Evolutionary conservation across 257 asterid species (phyloP).

Genomic region (Paraleonurus japonicus): DNA sequence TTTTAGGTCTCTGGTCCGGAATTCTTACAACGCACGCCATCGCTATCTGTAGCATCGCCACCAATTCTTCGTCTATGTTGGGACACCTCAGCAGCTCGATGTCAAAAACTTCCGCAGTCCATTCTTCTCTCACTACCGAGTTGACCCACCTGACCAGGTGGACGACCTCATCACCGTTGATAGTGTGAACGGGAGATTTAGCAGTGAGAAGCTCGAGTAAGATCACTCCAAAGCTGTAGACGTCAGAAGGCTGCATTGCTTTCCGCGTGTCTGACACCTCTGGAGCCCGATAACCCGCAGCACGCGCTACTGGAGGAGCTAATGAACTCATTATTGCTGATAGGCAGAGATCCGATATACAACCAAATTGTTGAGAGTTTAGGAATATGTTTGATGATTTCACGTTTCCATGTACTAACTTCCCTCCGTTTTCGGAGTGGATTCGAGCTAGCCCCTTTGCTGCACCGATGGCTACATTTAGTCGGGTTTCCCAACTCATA

Average conservation of each 20-base stretch:
- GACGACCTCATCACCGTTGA: slow-evolving; percentile 63
- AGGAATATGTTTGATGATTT: slow-evolving; percentile 79
- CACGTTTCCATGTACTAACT: slow-evolving; percentile 83
- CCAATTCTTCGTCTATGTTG: slow-evolving; percentile 75
- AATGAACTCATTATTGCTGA: slow-evolving; percentile 65
- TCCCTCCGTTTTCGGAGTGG: slow-evolving; percentile 67
- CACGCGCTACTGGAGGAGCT: slow-evolving; percentile 76
- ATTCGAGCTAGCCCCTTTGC: slow-evolving; percentile 79
- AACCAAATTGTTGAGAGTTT: slow-evolving; percentile 56
- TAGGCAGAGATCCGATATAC: slow-evolving; percentile 76
- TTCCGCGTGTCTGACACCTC: slow-evolving; percentile 76
- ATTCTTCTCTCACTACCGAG: slow-evolving; percentile 86
- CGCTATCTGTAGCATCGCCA: slow-evolving; percentile 77
- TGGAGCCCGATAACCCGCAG: slow-evolving; percentile 89
- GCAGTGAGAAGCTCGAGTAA: slow-evolving; percentile 83
- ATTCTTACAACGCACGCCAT: slow-evolving; percentile 70
- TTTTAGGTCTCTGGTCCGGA: slow-evolving; percentile 73
- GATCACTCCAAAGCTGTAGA: slow-evolving; percentile 81
- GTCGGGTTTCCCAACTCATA: slow-evolving; percentile 75
- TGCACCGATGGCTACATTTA: slow-evolving; percentile 70
- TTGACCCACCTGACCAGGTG: slow-evolving; percentile 87
- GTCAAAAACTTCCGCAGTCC: slow-evolving; percentile 93
- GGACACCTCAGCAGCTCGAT: slow-evolving; percentile 69
- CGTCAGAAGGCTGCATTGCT: slow-evolving; percentile 73
- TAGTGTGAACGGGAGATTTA: slow-evolving; percentile 71